Evolutionary conservation across 108 stramenopile genomes (phyloP), one percentile per base, ranked within the genome.

Genomic region (Discostella stelligeroides): DNA sequence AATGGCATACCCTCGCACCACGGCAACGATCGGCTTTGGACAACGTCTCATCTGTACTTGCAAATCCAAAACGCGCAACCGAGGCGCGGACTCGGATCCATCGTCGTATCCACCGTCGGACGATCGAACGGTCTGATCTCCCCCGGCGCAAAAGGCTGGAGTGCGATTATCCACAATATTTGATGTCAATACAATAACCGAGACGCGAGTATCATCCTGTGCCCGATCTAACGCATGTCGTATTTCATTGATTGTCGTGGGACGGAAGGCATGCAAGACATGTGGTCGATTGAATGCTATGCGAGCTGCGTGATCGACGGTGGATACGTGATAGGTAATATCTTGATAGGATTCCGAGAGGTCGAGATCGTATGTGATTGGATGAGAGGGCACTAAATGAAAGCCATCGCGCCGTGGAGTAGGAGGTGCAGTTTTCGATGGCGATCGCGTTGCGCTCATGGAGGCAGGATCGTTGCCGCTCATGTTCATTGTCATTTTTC

Each of bases 21-120:
- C 91, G 17, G 95, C 95, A 41, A 98, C 76, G 61, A 98, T 92
- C 17, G 97, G 97, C 78, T 98, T 98, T 30, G 95, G 95, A 86
- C 95, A 98, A 5, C 95, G 90, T 24, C 94, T 80, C 95, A 98
- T 96, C 67, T 92, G 89, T 23, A 94, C 79, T 66, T 96, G 95
- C 53, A 96, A 68, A 72, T 96, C 95, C 17, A 96, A 68, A 8
- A 96, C 92, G 11, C 91, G 75, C 40, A 96, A 64, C 42, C 93
- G 78, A 0, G 97, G 90, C 9, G 76, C 86, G 10, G 73, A 50
- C 64, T 98, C 97, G 1, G 92, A 92, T 17, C 93, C 95, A 70
- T 95, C 95, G 72, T 98, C 88, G 68, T 95, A 95, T 29, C 91
- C 91, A 0, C 94, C 96, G 45, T 84, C 88, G 56, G 84, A 79